Percentiles rank a stretch among this genome's conserved stretches.
phyloP scores from a whole-genome alignment of 2,329 filamentous ascomycete species.

The Sporothrix euskadiensis region DNA sequence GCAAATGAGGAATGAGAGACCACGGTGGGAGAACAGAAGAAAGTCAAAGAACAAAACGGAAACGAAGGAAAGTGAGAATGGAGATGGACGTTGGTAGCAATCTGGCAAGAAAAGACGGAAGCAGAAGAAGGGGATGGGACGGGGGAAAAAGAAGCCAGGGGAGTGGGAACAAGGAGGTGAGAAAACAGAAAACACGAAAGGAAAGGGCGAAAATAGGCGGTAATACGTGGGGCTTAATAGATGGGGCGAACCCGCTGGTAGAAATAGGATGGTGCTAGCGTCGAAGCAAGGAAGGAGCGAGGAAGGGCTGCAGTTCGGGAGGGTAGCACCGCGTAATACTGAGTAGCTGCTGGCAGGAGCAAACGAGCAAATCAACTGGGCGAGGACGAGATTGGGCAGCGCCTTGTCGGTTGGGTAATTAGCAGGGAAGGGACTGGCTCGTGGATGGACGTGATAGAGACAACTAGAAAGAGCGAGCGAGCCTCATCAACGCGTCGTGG shows the following conservation, averaged over 20 bases:
- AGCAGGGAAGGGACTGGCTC: neutral
- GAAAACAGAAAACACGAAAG: constrained; percentile 16
- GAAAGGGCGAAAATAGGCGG: neutral
- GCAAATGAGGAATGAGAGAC: neutral
- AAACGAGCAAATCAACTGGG: neutral
- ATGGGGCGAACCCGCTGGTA: constrained; percentile 18
- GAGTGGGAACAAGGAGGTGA: constrained; percentile 10
- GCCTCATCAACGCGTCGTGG: neutral
- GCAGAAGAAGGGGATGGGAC: neutral
- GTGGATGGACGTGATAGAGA: neutral
- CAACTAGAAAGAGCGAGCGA: constrained; percentile 8
- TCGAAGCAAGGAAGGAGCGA: constrained; percentile 18
- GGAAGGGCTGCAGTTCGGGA: neutral
- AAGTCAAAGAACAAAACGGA: neutral
- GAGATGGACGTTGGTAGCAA: neutral
- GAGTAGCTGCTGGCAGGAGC: neutral
- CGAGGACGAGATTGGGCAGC: constrained; percentile 13
- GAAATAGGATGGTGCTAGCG: constrained; percentile 4
- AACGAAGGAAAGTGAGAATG: neutral
- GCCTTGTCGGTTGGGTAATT: neutral
- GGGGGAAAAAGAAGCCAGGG: constrained; percentile 21
- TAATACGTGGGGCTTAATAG: constrained; percentile 18
- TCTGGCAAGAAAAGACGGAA: constrained; percentile 13
- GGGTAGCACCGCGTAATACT: neutral
- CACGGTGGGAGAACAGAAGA: neutral